Conservation (phyloP, 768 basidiomycete genomes). For the Suillus bovinus region DNA sequence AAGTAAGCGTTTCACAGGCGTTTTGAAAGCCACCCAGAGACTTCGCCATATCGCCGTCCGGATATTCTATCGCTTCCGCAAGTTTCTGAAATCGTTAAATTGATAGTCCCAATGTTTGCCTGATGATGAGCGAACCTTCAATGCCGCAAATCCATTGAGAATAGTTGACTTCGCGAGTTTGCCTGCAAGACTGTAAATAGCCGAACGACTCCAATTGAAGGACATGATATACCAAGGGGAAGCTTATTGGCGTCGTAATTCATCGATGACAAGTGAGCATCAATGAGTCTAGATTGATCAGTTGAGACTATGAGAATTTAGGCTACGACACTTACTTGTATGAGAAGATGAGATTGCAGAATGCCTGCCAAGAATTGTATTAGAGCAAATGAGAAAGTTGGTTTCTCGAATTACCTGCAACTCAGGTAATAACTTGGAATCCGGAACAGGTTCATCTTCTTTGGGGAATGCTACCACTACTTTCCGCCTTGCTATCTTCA, state of each 20-base stretch:
- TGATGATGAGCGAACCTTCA: constrained; percentile 42
- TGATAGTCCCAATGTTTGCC: neutral
- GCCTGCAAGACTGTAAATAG: constrained; percentile 33
- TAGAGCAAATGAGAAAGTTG: neutral
- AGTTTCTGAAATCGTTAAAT: constrained; percentile 34
- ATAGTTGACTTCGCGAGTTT: constrained; percentile 64
- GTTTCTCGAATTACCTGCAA: constrained; percentile 38
- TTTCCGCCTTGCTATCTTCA: constrained; percentile 40
- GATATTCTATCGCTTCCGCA: constrained; percentile 53
- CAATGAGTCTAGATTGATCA: constrained; percentile 42
- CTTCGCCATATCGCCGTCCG: constrained; percentile 39
- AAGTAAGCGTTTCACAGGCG: constrained; percentile 50
- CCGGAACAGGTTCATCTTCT: constrained; percentile 43
- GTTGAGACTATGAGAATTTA: neutral
- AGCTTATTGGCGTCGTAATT: constrained; percentile 68
- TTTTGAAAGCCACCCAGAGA: constrained; percentile 36
- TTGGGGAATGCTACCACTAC: constrained; percentile 17
- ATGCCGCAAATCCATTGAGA: constrained; percentile 55
- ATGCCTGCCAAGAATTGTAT: constrained; percentile 28
- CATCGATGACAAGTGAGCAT: constrained; percentile 57
- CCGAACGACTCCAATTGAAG: neutral
- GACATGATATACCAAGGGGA: constrained; percentile 46
- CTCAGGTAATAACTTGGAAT: constrained; percentile 43
- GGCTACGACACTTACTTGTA: constrained; percentile 35
- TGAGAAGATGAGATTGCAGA: constrained; percentile 55